These are phyloP conservation scores for Leccinum pachyderme DNA, from an alignment of 1,284 basidiomycete genomes.

Conservation along the genomic window DNA sequence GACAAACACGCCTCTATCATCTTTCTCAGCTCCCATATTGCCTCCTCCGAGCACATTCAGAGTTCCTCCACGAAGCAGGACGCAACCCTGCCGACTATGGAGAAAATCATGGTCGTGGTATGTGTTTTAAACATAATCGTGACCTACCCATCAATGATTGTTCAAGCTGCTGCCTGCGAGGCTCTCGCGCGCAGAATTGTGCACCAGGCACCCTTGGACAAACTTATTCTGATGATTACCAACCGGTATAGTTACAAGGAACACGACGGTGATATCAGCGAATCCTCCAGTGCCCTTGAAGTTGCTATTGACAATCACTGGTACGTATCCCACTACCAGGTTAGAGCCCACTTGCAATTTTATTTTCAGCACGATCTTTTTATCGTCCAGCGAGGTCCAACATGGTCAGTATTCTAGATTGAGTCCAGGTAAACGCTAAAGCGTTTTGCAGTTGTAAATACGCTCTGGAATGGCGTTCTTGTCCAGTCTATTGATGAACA, in stretches of 20 bases:
- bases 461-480: slow-evolving; percentile 80
- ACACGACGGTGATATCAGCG: slow-evolving; percentile 54
- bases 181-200: slow-evolving; percentile 83
- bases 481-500: slow-evolving; percentile 74
- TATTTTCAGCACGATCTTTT: slow-evolving; percentile 66
- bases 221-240: slow-evolving; percentile 70
- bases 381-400: slow-evolving; percentile 87
- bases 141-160: background rate
- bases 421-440: slow-evolving; percentile 6
- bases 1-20: background rate
- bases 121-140: slow-evolving; percentile 15
- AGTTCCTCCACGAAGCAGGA: slow-evolving; percentile 76
- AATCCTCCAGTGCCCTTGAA: slow-evolving; percentile 31
- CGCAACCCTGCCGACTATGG: slow-evolving; percentile 79
- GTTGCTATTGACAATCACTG: slow-evolving; percentile 56
- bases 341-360: slow-evolving; percentile 6
- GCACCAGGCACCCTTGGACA: slow-evolving; percentile 63
- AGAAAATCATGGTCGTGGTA: slow-evolving; percentile 80
- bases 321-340: slow-evolving; percentile 37
- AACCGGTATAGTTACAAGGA: slow-evolving; percentile 74
- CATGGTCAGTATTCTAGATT: slow-evolving; percentile 48
- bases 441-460: slow-evolving; percentile 52
- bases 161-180: slow-evolving; percentile 77
- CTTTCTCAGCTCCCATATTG: slow-evolving; percentile 67
- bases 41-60: slow-evolving; percentile 74